These are phyloP conservation scores for Trichoderma orchidacearum DNA, from an alignment of 495 filamentous ascomycete species.

Conservation along the genomic window DNA sequence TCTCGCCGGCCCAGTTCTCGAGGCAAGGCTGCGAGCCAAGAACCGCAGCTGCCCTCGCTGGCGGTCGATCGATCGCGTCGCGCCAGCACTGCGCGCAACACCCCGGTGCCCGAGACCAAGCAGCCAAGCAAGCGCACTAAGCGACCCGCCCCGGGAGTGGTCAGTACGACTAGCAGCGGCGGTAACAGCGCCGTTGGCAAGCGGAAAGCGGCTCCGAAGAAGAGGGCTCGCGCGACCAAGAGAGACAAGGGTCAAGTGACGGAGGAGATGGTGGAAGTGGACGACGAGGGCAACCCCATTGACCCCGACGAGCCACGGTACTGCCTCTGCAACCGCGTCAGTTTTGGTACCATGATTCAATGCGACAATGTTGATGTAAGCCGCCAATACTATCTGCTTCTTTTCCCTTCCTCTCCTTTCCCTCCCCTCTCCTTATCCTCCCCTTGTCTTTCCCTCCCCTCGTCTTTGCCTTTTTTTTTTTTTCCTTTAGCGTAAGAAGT, in stretches of 20 bases:
- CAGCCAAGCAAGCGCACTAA: conserved; percentile 39
- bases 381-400: no score
- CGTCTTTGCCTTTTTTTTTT: no score
- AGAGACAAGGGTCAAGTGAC: conserved; percentile 26
- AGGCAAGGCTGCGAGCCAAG: conserved; percentile 34
- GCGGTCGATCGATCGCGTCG: conserved; percentile 39
- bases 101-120: conserved; percentile 33
- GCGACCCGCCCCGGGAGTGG: conserved; percentile 63
- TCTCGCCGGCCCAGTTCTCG: conserved; percentile 28
- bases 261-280: conserved; percentile 33
- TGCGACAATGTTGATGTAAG: conserved; percentile 87
- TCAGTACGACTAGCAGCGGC: conserved; percentile 56
- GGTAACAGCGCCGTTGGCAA: conserved; percentile 62
- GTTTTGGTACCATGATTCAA: conserved; percentile 87
- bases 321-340: conserved; percentile 83
- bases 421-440: no score
- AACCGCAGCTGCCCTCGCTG: conserved; percentile 26
- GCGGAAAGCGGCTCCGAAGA: conserved; percentile 63
- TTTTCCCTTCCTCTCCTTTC: conserved; percentile 3
- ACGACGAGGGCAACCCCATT: conserved; percentile 61
- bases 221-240: conserved; percentile 40
- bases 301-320: conserved; percentile 81
- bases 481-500: no score
- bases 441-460: no score
- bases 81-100: conserved; percentile 42